Percentiles rank a stretch among this genome's conserved stretches.
Evolutionary conservation across 805 yeast genomes (phyloP).

Genomic region (Cyberlindnera mrakii): DNA sequence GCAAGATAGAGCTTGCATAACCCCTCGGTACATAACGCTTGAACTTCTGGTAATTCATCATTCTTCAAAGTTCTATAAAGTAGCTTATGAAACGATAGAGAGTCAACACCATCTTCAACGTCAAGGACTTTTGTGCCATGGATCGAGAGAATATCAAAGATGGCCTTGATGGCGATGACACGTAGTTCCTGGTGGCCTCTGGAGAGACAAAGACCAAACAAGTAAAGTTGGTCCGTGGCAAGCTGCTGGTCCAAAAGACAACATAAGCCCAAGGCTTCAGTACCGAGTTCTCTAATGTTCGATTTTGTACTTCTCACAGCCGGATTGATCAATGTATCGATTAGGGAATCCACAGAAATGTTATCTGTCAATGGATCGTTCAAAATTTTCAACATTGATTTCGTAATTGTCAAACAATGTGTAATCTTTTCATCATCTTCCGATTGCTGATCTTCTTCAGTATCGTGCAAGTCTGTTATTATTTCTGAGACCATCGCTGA

Average conservation of each 20-base stretch:
- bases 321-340: conserved; percentile 74
- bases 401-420: conserved; percentile 64
- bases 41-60: conserved; percentile 55
- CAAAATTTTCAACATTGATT: conserved; percentile 61
- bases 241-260: conserved; percentile 62
- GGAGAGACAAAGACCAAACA: conserved; percentile 65
- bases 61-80: conserved; percentile 61
- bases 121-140: conserved; percentile 70
- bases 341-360: conserved; percentile 57
- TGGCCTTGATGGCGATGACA: conserved; percentile 56
- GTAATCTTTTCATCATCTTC: conserved; percentile 37
- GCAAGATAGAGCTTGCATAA: conserved; percentile 76
- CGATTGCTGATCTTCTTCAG: conserved; percentile 26
- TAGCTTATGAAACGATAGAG: conserved; percentile 59
- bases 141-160: conserved; percentile 71
- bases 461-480: conserved; percentile 77
- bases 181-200: conserved; percentile 60
- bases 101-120: conserved; percentile 54
- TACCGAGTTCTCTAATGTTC: conserved; percentile 53
- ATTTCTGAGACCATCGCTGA: conserved; percentile 80
- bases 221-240: conserved; percentile 58
- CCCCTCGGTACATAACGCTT: conserved; percentile 80
- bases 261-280: conserved; percentile 73
- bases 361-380: conserved; percentile 61
- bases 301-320: conserved; percentile 59